phyloP scores from a whole-genome alignment of 2,329 filamentous ascomycete species.

The Lachnellula occidentalis region DNA sequence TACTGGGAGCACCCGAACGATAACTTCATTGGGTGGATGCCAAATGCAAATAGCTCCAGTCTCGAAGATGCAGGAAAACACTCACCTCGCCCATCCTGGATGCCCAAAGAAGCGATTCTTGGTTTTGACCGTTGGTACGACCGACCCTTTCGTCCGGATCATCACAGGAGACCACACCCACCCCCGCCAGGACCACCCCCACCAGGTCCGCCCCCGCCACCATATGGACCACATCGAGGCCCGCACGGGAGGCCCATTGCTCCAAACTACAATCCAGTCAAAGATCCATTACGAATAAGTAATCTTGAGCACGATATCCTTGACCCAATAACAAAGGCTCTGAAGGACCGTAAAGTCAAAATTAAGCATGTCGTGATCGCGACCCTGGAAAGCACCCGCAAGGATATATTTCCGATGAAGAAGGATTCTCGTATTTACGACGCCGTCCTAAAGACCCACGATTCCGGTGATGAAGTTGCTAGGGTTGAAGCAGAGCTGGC shows the following conservation, averaged over 20 bases:
- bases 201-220: neutral
- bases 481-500: constrained; percentile 28
- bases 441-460: constrained; percentile 29
- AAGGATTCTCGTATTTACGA: constrained; percentile 33
- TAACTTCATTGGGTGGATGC: neutral
- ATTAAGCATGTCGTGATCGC: constrained; percentile 35
- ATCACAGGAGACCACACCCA: neutral
- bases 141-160: neutral
- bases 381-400: constrained; percentile 35
- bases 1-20: neutral
- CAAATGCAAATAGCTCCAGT: neutral
- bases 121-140: neutral
- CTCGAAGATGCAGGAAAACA: neutral
- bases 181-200: neutral
- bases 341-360: constrained; percentile 17
- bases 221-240: neutral
- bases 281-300: neutral
- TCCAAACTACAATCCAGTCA: neutral
- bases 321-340: neutral
- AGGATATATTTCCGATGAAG: constrained; percentile 35
- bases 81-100: neutral
- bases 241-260: neutral
- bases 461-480: constrained; percentile 13
- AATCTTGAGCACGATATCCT: neutral
- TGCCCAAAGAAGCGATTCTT: neutral